phyloP scores from a whole-genome alignment of 139 green algal genomes.

The Tetraselmis chui region DNA sequence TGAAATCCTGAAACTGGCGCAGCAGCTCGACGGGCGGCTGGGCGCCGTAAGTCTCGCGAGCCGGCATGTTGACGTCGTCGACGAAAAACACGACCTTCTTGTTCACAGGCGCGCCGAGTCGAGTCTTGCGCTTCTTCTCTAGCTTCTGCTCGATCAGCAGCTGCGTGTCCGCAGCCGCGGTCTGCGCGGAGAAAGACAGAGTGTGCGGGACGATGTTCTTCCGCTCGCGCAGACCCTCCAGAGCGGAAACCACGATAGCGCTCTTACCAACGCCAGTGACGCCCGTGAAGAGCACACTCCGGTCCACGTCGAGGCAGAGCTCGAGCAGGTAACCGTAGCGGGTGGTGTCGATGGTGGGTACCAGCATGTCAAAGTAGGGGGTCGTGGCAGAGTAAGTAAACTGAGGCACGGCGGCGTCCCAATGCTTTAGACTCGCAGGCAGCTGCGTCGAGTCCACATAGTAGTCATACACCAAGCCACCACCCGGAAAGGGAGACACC shows the following conservation, averaged over 20 bases:
- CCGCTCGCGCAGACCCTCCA: conserved; percentile 36
- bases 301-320: conserved; percentile 51
- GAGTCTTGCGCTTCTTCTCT: conserved; percentile 76
- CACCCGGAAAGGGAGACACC: conserved; percentile 8
- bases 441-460: conserved; percentile 34
- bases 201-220: conserved; percentile 53
- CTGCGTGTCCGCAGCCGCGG: conserved; percentile 60
- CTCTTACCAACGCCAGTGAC: conserved; percentile 74
- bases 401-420: conserved; percentile 49
- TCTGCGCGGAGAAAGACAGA: conserved; percentile 80
- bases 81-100: conserved; percentile 81
- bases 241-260: conserved; percentile 46
- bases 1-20: conserved; percentile 76
- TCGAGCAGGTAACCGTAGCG: conserved; percentile 52
- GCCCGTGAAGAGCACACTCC: conserved; percentile 65
- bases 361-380: conserved; percentile 73
- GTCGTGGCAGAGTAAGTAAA: conserved; percentile 67
- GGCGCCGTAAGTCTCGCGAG: conserved; percentile 69
- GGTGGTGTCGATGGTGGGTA: conserved; percentile 73
- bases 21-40: conserved; percentile 81
- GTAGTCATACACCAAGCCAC: conserved; percentile 68
- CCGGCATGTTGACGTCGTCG: conserved; percentile 88
- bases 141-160: conserved; percentile 71
- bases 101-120: conserved; percentile 59
- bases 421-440: conserved; percentile 44